Evolutionary conservation across 148 eudicot genomes (phyloP), one percentile per base, ranked within the genome.

Genomic region (Vaccinium vitisidaea): DNA sequence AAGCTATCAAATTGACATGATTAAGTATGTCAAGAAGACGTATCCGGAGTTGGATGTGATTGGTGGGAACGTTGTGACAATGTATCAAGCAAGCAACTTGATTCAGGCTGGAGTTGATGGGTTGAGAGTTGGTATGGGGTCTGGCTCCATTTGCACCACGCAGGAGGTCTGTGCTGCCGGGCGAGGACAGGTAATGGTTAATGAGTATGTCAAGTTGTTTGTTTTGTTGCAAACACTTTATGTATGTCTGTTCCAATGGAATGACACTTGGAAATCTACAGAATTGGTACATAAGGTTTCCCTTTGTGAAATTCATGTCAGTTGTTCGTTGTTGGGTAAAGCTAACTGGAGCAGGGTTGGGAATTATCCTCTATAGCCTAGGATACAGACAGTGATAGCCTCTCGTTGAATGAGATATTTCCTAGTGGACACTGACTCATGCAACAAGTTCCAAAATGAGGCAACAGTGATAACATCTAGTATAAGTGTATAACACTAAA

Each of bases 161-260:
- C 99, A 96, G 85, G 99, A 96, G 84, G 99, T 96, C 7, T 96
- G 99, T 84, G 99, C 99, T 61, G 99, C 93, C 23, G 99, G 99
- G 27, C 92, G 99, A 82, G 99, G 99, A 67, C 99, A 94, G 99
- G 99, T 96, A 90, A 30, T 59, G 18, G 10, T 21, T 61, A n/a
- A 53, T 55, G 50, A 80, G 46, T 11, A 21, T n/a, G 18, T 77
- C 27, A 23, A 49, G 58, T 2, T 54, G n/a, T 12, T 12, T 76
- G 12, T 39, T 2, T 19, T 77, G 6, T 6, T 46, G 14, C n/a
- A 77, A 23, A n/a, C 16, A 18, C 15, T 25, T 50, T 8, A 8
- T 8, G 4, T 13, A 8, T 53, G 16, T 15, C 63, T 53, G 6
- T 53, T 52, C 16, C 55, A 75, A 13, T 46, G 2, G 27, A 75